These are phyloP conservation scores for Phytophthora gonapodyides DNA, from an alignment of 352 stramenopile species.

Conservation along the genomic window DNA sequence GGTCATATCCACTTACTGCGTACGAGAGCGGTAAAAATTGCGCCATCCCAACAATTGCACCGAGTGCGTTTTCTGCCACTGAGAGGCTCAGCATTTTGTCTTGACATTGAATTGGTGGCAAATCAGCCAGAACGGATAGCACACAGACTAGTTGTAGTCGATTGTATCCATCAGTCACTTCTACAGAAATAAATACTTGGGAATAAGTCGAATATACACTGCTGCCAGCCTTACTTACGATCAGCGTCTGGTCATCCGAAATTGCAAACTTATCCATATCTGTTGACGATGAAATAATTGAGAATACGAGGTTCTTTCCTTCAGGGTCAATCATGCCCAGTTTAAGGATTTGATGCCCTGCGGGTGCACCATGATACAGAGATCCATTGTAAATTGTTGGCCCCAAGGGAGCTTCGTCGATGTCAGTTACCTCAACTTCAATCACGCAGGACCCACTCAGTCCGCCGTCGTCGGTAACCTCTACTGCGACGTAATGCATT, in stretches of 20 bases:
- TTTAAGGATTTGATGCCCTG: constrained; percentile 23
- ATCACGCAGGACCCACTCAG: constrained; percentile 42
- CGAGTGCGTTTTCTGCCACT: constrained; percentile 27
- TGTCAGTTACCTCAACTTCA: constrained; percentile 44
- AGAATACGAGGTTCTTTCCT: constrained; percentile 13
- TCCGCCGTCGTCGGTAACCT: constrained; percentile 37
- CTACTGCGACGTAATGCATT: constrained; percentile 34
- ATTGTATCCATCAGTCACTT: constrained; percentile 30
- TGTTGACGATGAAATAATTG: constrained; percentile 10
- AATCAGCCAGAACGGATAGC: constrained; percentile 30
- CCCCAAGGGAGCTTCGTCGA: constrained; percentile 45
- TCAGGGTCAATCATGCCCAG: constrained; percentile 28
- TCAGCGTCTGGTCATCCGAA: constrained; percentile 22
- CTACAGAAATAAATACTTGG: constrained; percentile 20
- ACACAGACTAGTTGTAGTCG: constrained; percentile 22
- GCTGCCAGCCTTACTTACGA: constrained; percentile 14
- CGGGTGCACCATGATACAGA: constrained; percentile 26
- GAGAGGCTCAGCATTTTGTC: constrained; percentile 17
- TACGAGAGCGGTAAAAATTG: constrained; percentile 17
- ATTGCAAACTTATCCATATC: constrained; percentile 13
- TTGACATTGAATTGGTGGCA: constrained; percentile 42
- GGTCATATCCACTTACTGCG: not conserved
- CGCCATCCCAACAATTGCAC: constrained; percentile 14
- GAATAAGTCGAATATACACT: not conserved
- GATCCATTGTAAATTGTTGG: constrained; percentile 37